Conservation (phyloP, 1,139 yeast genomes). For the Candida sanyaensis region DNA sequence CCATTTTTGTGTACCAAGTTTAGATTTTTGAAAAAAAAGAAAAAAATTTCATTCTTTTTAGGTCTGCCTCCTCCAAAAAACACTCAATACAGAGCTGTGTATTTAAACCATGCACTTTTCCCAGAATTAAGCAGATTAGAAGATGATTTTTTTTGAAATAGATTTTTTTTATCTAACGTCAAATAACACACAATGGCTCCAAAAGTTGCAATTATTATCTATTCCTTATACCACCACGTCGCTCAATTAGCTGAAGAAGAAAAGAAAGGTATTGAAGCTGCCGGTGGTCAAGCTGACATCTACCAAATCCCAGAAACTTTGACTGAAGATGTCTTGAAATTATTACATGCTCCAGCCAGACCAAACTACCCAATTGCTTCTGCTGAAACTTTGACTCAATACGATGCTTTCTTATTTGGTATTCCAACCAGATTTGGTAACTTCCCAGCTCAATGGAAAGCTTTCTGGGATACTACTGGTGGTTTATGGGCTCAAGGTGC, state of each 20-base stretch:
- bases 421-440: constrained; percentile 84
- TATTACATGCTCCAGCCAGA: constrained; percentile 64
- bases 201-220: constrained; percentile 62
- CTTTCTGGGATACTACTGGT: constrained; percentile 84
- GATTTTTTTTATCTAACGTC: no score
- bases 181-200: constrained; percentile 25
- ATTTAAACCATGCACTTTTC: no score
- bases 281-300: constrained; percentile 73
- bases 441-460: constrained; percentile 78
- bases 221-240: constrained; percentile 82
- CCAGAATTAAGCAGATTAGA: no score
- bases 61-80: no score
- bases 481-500: constrained; percentile 81
- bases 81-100: no score
- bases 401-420: constrained; percentile 80
- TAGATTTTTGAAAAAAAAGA: no score
- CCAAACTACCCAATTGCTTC: constrained; percentile 72
- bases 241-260: constrained; percentile 67
- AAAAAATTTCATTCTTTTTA: no score
- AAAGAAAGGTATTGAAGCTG: constrained; percentile 68
- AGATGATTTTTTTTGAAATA: no score
- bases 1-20: no score
- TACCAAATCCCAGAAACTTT: constrained; percentile 84
- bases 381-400: constrained; percentile 55
- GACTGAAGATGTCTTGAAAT: constrained; percentile 57